Evolutionary conservation across 768 basidiomycete species (phyloP).

Genomic region (Termitomyces sp.): DNA sequence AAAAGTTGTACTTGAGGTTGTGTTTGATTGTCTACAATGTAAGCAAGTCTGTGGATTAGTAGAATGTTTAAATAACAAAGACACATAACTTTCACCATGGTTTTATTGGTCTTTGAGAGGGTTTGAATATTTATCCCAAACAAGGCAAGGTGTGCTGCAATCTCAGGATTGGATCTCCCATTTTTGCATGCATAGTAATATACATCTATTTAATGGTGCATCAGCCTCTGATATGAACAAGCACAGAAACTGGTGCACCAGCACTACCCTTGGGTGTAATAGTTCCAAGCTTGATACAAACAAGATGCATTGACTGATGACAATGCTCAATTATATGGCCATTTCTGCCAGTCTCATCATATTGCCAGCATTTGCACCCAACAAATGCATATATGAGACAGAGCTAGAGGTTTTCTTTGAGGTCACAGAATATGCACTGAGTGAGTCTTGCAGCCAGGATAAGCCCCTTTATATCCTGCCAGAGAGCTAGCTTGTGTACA

Average conservation of each 20-base stretch:
- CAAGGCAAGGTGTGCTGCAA: slow-evolving; percentile 64
- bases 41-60: not conserved
- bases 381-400: slow-evolving; percentile 88
- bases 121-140: slow-evolving; percentile 86
- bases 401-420: slow-evolving; percentile 92
- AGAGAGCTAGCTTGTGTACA: slow-evolving; percentile 60
- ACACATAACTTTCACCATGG: slow-evolving; percentile 75
- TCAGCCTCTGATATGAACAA: not conserved
- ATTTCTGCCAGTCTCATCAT: slow-evolving; percentile 77
- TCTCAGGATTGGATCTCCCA: slow-evolving; percentile 66
- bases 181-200: slow-evolving; percentile 94
- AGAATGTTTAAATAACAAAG: not conserved
- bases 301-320: slow-evolving; percentile 61
- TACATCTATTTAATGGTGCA: slow-evolving; percentile 58
- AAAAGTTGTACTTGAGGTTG: slow-evolving; percentile 92
- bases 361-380: slow-evolving; percentile 85
- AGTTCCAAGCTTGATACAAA: slow-evolving; percentile 92
- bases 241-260: slow-evolving; percentile 40
- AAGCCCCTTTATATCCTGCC: slow-evolving; percentile 37
- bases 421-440: slow-evolving; percentile 75
- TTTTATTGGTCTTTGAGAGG: slow-evolving; percentile 81
- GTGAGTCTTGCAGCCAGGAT: slow-evolving; percentile 65
- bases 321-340: slow-evolving; percentile 86
- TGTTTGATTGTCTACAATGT: slow-evolving; percentile 86
- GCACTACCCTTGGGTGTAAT: slow-evolving; percentile 93